Evolutionary conservation across 176 grass and related monocot species (phyloP), one percentile per base, ranked within the genome.

Genomic region (Musa beccarii): DNA sequence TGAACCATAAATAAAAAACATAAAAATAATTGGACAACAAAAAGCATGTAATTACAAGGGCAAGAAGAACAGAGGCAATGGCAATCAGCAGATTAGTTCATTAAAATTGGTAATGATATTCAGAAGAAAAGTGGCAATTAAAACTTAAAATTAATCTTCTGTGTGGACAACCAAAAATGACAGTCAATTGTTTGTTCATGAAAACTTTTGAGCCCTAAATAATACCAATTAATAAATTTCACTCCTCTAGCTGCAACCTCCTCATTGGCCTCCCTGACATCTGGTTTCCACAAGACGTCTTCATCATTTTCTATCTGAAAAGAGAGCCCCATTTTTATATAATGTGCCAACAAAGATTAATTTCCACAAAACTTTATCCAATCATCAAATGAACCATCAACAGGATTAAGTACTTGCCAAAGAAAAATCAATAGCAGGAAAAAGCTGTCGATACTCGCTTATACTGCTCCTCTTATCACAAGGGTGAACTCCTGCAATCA

Each of bases 391-490:
- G 49, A 53, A 29, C 49, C 49, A 52, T 69, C 55, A 43, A 74
- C 49, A 86, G 43, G 8, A 20, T 66, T 13, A 51, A 11, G 10
- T 56, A 79, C 88, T 84, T 87, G 61, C 95, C 88, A 94, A 79
- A 15, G 90, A 94, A 84, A 94, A 91, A 76, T 98, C 84, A 85
- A 99, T 91, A 78, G 86, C 83, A 74, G 90, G 88, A 78, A 99
- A 98, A 54, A 84, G 75, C 76, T 83, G 43, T 12, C 52, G 88
- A 63, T 89, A 93, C 74, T 93, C 88, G 66, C 77, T 87, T 79
- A 98, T 71, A 76, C 88, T 98, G 76, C 90, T 93, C 78, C 94
- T 83, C 82, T 90, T 93, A 75, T 97, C 94, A 77, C 95, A 99
- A 57, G 88, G 95, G 81, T 98, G 69, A 52, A 85, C 76, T 62